Conservation (phyloP, 2,329 filamentous ascomycete species). For the Nigrospora sphaerica region DNA sequence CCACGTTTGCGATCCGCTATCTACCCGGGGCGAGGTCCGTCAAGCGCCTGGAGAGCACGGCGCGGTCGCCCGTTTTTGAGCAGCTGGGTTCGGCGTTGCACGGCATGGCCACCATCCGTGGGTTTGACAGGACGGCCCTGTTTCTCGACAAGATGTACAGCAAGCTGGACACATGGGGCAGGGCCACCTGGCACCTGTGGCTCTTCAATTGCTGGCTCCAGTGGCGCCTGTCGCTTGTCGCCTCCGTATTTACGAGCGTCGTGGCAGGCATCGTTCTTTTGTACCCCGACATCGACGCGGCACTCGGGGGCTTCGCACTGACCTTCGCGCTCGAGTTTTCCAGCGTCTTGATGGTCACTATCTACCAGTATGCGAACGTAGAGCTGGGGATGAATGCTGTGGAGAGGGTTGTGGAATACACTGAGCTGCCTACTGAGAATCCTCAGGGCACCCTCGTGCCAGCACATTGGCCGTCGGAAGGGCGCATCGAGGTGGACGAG, state of each 20-base stretch:
- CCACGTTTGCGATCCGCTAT: slow-evolving; percentile 54
- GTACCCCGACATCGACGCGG: slow-evolving; percentile 55
- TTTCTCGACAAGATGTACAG: slow-evolving; percentile 65
- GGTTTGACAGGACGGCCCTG: slow-evolving; percentile 59
- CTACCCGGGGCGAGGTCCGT: slow-evolving; percentile 64
- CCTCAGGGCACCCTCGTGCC: slow-evolving; percentile 55
- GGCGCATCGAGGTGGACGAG: slow-evolving; percentile 64
- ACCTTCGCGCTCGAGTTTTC: slow-evolving; percentile 68
- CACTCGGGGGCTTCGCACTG: slow-evolving; percentile 68
- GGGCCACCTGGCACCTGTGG: slow-evolving; percentile 61
- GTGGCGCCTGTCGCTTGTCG: slow-evolving; percentile 63
- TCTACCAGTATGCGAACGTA: slow-evolving; percentile 61
- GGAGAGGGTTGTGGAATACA: slow-evolving; percentile 71
- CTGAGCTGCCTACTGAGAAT: slow-evolving; percentile 59
- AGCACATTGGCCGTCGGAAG: slow-evolving; percentile 69
- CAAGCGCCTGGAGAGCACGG: slow-evolving; percentile 70
- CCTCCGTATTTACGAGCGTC: slow-evolving; percentile 59
- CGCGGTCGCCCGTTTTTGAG: slow-evolving; percentile 74
- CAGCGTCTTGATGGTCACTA: slow-evolving; percentile 49
- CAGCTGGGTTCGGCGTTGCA: slow-evolving; percentile 67
- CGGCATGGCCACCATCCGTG: slow-evolving; percentile 69
- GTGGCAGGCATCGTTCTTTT: slow-evolving; percentile 59
- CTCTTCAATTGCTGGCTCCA: slow-evolving; percentile 73
- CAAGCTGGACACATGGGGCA: slow-evolving; percentile 61
- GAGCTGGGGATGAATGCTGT: slow-evolving; percentile 76